Evolutionary conservation across 352 stramenopile species (phyloP).

Genomic region (Phytophthora capsici): DNA sequence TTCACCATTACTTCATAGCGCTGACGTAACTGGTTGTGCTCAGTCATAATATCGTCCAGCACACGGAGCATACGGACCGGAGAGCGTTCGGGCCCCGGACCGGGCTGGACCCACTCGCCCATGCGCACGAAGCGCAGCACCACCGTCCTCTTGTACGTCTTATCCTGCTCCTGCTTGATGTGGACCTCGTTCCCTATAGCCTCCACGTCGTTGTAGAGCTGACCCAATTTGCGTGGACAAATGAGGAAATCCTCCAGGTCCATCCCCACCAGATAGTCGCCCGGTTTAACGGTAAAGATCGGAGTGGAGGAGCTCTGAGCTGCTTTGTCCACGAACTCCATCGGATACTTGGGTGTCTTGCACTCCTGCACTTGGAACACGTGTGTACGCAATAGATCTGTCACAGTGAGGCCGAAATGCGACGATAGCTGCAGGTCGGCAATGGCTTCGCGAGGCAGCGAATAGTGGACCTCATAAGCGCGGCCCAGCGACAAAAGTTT

Average conservation of each 20-base stretch:
- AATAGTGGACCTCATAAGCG: constrained; percentile 63
- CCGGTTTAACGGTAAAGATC: constrained; percentile 91
- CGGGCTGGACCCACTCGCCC: constrained; percentile 42
- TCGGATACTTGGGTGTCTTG: constrained; percentile 20
- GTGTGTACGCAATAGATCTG: constrained; percentile 52
- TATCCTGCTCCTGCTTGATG: constrained; percentile 34
- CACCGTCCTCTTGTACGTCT: constrained; percentile 28
- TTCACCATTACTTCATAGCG: constrained; percentile 52
- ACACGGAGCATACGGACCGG: constrained; percentile 57
- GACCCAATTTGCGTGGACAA: constrained; percentile 44
- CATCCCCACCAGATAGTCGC: constrained; percentile 92
- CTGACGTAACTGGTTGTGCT: constrained; percentile 37
- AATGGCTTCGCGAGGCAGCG: constrained; percentile 30
- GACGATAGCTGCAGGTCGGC: constrained; percentile 19
- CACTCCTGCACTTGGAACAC: constrained; percentile 56
- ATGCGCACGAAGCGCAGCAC: constrained; percentile 71
- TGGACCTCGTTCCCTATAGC: constrained; percentile 13
- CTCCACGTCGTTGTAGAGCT: constrained; percentile 51
- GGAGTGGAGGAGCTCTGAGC: constrained; percentile 35
- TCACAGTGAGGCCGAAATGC: constrained; percentile 56
- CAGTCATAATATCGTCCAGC: constrained; percentile 50
- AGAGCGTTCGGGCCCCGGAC: constrained; percentile 40
- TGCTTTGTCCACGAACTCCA: constrained; percentile 47
- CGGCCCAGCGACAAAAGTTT: constrained; percentile 68
- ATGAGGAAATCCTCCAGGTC: constrained; percentile 62